Percentiles rank a stretch among this genome's conserved stretches.
phyloP scores from a whole-genome alignment of 1,284 basidiomycete species.

The Cystobasidium slooffiae region DNA sequence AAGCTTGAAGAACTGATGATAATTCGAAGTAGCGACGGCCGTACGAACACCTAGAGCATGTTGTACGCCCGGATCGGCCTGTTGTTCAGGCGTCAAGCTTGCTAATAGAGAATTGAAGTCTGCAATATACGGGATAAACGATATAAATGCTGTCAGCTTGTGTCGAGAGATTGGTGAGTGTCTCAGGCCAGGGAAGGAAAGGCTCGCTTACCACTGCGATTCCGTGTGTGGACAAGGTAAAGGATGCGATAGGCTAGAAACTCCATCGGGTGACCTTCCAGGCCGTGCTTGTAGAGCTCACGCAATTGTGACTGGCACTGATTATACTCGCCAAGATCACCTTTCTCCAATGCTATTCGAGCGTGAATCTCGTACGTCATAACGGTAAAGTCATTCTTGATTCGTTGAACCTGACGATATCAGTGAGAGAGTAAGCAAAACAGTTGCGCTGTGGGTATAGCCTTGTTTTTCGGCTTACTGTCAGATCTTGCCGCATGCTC shows the following conservation, averaged over 20 bases:
- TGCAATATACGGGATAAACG: conserved; percentile 56
- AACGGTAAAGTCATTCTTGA: conserved; percentile 98
- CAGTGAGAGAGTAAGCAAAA: background rate
- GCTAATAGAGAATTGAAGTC: conserved; percentile 95
- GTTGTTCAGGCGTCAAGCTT: conserved; percentile 89
- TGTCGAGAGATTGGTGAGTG: background rate
- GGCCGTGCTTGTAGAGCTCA: conserved; percentile 86
- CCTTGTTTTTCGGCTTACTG: conserved; percentile 65
- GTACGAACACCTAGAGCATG: conserved; percentile 90
- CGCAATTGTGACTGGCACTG: conserved; percentile 93
- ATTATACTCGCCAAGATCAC: conserved; percentile 98
- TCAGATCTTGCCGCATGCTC: conserved; percentile 92
- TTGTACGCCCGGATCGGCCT: conserved; percentile 73
- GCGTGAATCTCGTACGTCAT: conserved; percentile 98
- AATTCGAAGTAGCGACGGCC: conserved; percentile 88
- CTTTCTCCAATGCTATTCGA: conserved; percentile 90
- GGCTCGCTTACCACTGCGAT: conserved; percentile 75
- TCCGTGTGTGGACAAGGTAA: conserved; percentile 90
- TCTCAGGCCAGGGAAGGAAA: background rate
- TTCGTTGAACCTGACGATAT: conserved; percentile 83
- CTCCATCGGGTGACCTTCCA: conserved; percentile 88
- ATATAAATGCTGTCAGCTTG: background rate
- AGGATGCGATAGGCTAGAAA: conserved; percentile 98
- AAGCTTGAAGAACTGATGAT: conserved; percentile 85
- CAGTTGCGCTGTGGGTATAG: background rate